Evolutionary conservation across 495 filamentous ascomycete genomes (phyloP).

Genomic region (Lentithecium fluviatile): DNA sequence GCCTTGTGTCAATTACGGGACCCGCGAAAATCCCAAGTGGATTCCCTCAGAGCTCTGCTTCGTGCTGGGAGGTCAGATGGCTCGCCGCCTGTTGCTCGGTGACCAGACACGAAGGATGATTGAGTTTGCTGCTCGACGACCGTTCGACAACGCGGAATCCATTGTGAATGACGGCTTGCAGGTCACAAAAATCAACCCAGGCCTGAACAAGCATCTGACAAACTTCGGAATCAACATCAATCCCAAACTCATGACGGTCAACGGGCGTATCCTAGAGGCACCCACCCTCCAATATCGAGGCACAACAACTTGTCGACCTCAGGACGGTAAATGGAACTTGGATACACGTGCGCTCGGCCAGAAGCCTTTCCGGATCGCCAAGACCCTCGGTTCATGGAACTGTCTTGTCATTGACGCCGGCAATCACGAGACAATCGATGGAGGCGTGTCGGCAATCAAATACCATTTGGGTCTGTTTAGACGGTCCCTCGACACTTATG

Average conservation of each 20-base stretch:
- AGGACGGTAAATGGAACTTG: conserved; percentile 60
- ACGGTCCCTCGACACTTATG: conserved; percentile 19
- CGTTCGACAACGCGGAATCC: conserved; percentile 62
- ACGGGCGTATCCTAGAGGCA: conserved; percentile 58
- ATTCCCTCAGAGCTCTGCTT: conserved; percentile 65
- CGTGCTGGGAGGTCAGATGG: conserved; percentile 65
- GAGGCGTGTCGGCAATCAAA: not conserved
- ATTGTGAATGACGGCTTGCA: conserved; percentile 58
- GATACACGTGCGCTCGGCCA: conserved; percentile 33
- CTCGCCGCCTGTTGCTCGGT: conserved; percentile 54
- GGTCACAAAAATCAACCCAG: conserved; percentile 47
- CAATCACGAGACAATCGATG: conserved; percentile 4
- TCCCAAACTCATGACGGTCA: conserved; percentile 61
- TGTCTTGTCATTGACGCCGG: conserved; percentile 30
- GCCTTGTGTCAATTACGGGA: conserved; percentile 73
- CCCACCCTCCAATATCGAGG: conserved; percentile 57
- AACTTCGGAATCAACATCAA: conserved; percentile 58
- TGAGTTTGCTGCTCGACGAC: conserved; percentile 64
- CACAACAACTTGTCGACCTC: conserved; percentile 19
- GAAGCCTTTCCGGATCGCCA: conserved; percentile 22
- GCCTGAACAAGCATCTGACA: conserved; percentile 3
- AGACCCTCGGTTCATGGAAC: conserved; percentile 20
- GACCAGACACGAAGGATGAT: conserved; percentile 66
- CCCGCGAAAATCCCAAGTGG: conserved; percentile 56
- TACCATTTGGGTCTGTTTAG: conserved; percentile 16